Evolutionary conservation across 2,329 filamentous ascomycete genomes (phyloP).

Genomic region (Aspergillus sp.): DNA sequence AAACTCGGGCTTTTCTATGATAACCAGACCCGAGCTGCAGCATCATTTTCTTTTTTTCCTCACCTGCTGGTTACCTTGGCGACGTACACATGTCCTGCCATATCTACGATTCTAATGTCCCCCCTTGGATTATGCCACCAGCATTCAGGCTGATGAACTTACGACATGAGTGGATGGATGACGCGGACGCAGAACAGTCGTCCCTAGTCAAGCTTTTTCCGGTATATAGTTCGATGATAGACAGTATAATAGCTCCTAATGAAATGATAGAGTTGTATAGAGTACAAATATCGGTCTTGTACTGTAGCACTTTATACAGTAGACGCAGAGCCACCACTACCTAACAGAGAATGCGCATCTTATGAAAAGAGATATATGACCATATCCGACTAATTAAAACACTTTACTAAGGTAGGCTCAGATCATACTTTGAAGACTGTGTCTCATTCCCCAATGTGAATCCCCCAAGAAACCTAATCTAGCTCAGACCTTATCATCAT

Average conservation of each 20-base stretch:
- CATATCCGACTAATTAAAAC: no score
- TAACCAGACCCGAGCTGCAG: background rate
- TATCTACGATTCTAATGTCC: constrained; percentile 18
- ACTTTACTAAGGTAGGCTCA: no score
- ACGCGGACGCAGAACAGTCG: constrained; percentile 10
- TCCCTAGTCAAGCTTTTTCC: constrained; percentile 3
- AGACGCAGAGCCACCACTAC: no score
- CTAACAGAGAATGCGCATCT: no score
- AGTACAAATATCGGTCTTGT: no score
- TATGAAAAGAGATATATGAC: no score
- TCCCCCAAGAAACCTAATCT: no score
- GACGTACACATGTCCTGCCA: constrained; percentile 7
- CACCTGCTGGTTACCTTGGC: background rate
- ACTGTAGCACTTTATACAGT: no score
- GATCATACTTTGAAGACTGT: no score
- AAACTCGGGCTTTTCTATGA: background rate
- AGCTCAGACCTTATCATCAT: no score
- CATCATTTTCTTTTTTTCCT: background rate
- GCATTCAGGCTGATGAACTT: constrained; percentile 18
- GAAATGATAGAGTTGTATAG: background rate
- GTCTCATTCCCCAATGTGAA: no score
- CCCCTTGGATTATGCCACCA: constrained; percentile 17
- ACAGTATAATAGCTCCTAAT: constrained; percentile 17
- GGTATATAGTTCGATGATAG: constrained; percentile 20
- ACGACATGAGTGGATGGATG: constrained; percentile 19